Conservation (phyloP, 768 basidiomycete species). For the Collybia sordida region DNA sequence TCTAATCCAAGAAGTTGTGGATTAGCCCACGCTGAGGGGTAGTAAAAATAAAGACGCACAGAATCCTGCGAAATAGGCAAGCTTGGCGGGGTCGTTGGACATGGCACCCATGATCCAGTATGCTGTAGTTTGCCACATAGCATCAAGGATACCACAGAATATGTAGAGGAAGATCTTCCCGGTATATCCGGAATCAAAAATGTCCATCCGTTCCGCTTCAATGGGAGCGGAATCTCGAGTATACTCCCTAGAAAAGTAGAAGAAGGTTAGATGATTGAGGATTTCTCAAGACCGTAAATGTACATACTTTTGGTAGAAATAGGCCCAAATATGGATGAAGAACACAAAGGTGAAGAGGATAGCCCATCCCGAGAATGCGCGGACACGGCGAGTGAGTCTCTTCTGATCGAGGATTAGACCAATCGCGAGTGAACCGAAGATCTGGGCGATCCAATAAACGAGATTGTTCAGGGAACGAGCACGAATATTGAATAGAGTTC, state of each 20-base stretch:
- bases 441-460: constrained; percentile 80
- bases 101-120: constrained; percentile 59
- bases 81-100: constrained; percentile 5
- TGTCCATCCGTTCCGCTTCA: constrained; percentile 53
- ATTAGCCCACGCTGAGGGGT: background rate
- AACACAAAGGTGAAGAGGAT: constrained; percentile 66
- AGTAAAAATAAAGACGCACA: constrained; percentile 47
- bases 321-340: constrained; percentile 73
- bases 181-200: constrained; percentile 52
- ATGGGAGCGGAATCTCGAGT: constrained; percentile 50
- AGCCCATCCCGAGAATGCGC: constrained; percentile 71
- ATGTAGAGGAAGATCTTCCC: constrained; percentile 63
- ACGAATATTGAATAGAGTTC: constrained; percentile 78
- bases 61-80: constrained; percentile 76
- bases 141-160: constrained; percentile 72
- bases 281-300: constrained; percentile 33
- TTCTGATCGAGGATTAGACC: constrained; percentile 66
- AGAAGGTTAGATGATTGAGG: background rate
- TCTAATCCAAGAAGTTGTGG: constrained; percentile 31
- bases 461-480: constrained; percentile 75
- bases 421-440: constrained; percentile 71
- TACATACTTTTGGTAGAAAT: constrained; percentile 66
- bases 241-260: constrained; percentile 42
- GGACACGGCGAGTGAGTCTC: constrained; percentile 56
- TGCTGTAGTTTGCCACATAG: constrained; percentile 84